Evolutionary conservation across 2,329 filamentous ascomycete genomes (phyloP).

Genomic region (Calonectria hawksworthii): DNA sequence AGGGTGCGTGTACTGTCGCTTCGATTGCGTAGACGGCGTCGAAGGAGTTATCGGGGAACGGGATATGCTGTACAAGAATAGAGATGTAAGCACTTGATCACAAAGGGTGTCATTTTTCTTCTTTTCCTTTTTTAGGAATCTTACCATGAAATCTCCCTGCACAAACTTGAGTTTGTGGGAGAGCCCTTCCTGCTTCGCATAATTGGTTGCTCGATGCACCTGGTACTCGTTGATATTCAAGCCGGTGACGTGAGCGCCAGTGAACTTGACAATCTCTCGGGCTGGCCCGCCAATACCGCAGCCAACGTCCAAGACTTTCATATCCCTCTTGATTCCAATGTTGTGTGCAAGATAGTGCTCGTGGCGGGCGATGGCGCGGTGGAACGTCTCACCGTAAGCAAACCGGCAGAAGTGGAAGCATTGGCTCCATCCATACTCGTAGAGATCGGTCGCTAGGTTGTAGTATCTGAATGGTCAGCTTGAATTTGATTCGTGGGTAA

Average conservation of each 20-base stretch:
- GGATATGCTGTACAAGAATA: slow-evolving; percentile 77
- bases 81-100: background rate
- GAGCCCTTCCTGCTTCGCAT: slow-evolving; percentile 84
- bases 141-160: slow-evolving; percentile 93
- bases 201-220: slow-evolving; percentile 86
- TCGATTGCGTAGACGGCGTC: slow-evolving; percentile 96
- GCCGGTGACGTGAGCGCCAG: slow-evolving; percentile 85
- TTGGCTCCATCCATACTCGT: slow-evolving; percentile 94
- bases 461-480: slow-evolving; percentile 75
- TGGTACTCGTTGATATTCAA: slow-evolving; percentile 99
- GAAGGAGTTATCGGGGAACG: slow-evolving; percentile 88
- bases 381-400: slow-evolving; percentile 85
- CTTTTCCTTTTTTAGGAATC: slow-evolving; percentile 23
- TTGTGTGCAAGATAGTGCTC: slow-evolving; percentile 94
- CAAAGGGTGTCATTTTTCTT: background rate
- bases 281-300: slow-evolving; percentile 97
- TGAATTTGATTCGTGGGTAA: background rate
- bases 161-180: slow-evolving; percentile 82
- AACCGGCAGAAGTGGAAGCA: slow-evolving; percentile 98
- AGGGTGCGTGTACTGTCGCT: slow-evolving; percentile 91
- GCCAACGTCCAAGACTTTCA: slow-evolving; percentile 93
- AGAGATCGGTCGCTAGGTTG: slow-evolving; percentile 90
- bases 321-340: slow-evolving; percentile 83
- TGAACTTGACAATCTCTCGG: slow-evolving; percentile 93
- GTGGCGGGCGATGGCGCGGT: slow-evolving; percentile 90